Evolutionary conservation across 2,329 filamentous ascomycete genomes (phyloP).

Genomic region (Fusarium subglutinans): DNA sequence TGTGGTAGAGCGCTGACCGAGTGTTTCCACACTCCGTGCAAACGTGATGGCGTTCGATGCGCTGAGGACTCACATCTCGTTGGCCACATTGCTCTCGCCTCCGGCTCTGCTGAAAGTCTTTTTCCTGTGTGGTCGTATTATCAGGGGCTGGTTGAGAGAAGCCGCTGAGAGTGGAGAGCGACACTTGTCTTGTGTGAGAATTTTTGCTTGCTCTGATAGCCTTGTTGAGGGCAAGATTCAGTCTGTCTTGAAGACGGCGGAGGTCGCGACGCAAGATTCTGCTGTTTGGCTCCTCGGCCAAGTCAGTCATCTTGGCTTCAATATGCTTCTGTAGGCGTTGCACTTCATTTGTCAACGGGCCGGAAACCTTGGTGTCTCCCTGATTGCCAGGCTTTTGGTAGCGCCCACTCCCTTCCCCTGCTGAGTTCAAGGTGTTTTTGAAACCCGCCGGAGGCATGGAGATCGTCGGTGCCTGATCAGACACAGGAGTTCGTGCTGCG

Average conservation of each 20-base stretch:
- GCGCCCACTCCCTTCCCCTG: neutral
- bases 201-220: conserved; percentile 25
- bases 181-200: neutral
- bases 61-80: conserved; percentile 33
- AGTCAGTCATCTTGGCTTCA: conserved; percentile 38
- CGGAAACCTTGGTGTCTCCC: neutral
- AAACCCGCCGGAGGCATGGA: neutral
- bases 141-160: neutral
- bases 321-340: conserved; percentile 42
- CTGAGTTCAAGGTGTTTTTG: neutral
- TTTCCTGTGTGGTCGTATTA: neutral
- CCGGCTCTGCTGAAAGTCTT: neutral
- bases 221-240: conserved; percentile 45
- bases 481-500: neutral
- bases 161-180: neutral
- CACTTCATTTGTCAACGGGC: conserved; percentile 32
- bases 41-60: conserved; percentile 42
- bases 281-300: conserved; percentile 39
- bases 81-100: neutral
- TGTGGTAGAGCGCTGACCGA: conserved; percentile 49
- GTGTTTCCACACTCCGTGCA: conserved; percentile 50
- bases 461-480: neutral
- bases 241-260: conserved; percentile 41
- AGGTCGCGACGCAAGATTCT: conserved; percentile 36
- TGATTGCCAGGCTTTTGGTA: neutral